Percentiles rank a stretch among this genome's conserved stretches.
phyloP scores from a whole-genome alignment of 805 yeast genomes.

The Pichia thaimueangensis region DNA sequence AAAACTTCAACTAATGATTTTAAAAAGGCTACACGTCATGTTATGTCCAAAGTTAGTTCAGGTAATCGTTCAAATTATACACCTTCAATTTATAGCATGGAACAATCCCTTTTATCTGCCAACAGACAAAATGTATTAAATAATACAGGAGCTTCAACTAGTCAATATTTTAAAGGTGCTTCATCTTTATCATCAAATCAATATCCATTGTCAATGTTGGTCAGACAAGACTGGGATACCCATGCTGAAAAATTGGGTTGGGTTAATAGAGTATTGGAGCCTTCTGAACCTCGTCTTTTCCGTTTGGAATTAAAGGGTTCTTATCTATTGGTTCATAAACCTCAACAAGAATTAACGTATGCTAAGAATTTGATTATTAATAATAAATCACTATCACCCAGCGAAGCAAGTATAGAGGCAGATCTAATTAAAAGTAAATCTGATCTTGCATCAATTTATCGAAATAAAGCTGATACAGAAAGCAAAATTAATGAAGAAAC shows the following conservation, averaged over 20 bases:
- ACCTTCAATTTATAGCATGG: not conserved
- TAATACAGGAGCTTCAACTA: not conserved
- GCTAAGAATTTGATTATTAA: slow-evolving; percentile 9
- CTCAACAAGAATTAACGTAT: slow-evolving; percentile 37
- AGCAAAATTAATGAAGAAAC: not conserved
- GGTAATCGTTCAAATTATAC: not conserved
- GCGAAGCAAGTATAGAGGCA: not conserved
- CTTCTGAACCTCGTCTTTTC: slow-evolving; percentile 36
- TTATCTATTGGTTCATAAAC: slow-evolving; percentile 52
- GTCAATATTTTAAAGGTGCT: not conserved
- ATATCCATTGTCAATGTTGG: slow-evolving; percentile 13
- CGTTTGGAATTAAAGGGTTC: slow-evolving; percentile 71
- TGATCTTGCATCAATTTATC: too few relatives aligned
- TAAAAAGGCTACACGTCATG: not conserved
- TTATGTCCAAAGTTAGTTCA: not conserved
- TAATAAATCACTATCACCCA: not conserved
- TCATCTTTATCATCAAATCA: not conserved
- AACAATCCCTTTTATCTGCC: not conserved
- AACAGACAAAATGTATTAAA: not conserved
- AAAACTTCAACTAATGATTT: not conserved
- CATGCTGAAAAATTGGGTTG: slow-evolving; percentile 47
- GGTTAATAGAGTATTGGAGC: slow-evolving; percentile 43
- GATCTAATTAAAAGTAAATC: slow-evolving; percentile 9
- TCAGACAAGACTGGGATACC: slow-evolving; percentile 30
- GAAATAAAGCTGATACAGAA: too few relatives aligned